Evolutionary conservation across 2,329 filamentous ascomycete species (phyloP).

Genomic region (Pestalotiopsis sp.): DNA sequence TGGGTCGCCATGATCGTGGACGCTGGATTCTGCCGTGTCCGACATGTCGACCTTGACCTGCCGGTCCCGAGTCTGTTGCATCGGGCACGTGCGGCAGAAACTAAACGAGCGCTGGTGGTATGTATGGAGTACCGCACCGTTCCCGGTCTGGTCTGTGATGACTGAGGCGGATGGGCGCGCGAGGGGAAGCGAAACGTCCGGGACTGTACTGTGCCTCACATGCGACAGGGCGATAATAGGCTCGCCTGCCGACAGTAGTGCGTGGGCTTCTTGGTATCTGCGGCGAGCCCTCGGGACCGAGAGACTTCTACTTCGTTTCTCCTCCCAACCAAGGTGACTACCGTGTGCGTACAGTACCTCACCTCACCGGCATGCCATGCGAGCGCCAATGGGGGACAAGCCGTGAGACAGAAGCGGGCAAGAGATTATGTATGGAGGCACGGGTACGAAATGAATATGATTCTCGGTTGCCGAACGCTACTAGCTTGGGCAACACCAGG

Average conservation of each 20-base stretch:
- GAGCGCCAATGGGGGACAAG: not conserved
- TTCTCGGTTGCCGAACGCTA: not conserved
- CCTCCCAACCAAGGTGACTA: not conserved
- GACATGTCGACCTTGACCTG: slow-evolving; percentile 40
- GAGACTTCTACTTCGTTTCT: not conserved
- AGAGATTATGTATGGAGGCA: not conserved
- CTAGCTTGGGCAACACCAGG: not conserved
- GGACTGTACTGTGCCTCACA: not conserved
- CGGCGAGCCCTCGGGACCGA: not conserved
- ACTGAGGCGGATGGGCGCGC: not conserved
- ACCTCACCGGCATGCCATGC: not conserved
- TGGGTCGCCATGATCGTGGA: slow-evolving; percentile 16
- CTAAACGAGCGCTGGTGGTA: not conserved
- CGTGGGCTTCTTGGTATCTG: not conserved
- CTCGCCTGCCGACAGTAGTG: not conserved
- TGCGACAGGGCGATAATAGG: not conserved
- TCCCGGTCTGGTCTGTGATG: not conserved
- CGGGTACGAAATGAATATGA: not conserved
- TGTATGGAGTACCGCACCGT: not conserved
- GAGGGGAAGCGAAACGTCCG: not conserved
- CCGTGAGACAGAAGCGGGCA: not conserved
- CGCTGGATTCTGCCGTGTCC: slow-evolving; percentile 18
- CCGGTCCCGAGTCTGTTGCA: slow-evolving; percentile 22
- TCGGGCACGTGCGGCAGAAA: slow-evolving; percentile 31
- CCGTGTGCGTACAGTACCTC: not conserved